A percentile compares a stretch with the other conserved stretches of the same genome.
phyloP scores from a whole-genome alignment of 371 early-diverging fungal genomes.

The Lichtheimia hyalospora region DNA sequence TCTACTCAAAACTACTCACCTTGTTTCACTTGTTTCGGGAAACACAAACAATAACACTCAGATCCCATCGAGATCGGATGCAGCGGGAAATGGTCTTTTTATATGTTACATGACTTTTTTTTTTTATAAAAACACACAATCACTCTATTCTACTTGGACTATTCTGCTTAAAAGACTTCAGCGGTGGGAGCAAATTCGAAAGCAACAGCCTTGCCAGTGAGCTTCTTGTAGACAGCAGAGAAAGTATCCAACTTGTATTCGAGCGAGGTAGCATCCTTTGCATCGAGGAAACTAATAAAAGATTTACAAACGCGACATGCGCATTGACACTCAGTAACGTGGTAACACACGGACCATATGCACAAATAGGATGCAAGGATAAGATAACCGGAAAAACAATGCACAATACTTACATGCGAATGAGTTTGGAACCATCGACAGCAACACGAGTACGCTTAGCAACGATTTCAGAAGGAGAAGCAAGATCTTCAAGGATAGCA shows the following conservation, averaged over 20 bases:
- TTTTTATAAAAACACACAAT: no score
- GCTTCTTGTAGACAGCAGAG: constrained; percentile 91
- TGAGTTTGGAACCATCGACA: constrained; percentile 91
- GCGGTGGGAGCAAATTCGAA: constrained; percentile 88
- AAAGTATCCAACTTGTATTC: constrained; percentile 99
- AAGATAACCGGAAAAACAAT: no score
- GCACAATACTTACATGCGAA: constrained; percentile 77
- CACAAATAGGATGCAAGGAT: no score
- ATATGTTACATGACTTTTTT: no score
- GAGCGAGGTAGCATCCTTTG: constrained; percentile 94
- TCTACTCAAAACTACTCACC: no score
- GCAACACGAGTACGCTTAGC: constrained; percentile 96
- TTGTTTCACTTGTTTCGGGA: no score
- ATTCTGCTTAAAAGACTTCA: constrained; percentile 19
- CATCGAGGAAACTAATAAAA: constrained; percentile 81
- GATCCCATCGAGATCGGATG: no score
- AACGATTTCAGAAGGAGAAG: constrained; percentile 97
- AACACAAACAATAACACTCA: no score
- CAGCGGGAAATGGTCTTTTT: no score
- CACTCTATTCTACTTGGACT: no score
- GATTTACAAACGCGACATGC: background rate
- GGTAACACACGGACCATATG: background rate
- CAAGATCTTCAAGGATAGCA: constrained; percentile 94
- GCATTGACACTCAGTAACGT: background rate
- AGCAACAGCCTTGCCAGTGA: constrained; percentile 96